Evolutionary conservation across 805 yeast species (phyloP), one percentile per base, ranked within the genome.

Genomic region (Metschnikowia similis): DNA sequence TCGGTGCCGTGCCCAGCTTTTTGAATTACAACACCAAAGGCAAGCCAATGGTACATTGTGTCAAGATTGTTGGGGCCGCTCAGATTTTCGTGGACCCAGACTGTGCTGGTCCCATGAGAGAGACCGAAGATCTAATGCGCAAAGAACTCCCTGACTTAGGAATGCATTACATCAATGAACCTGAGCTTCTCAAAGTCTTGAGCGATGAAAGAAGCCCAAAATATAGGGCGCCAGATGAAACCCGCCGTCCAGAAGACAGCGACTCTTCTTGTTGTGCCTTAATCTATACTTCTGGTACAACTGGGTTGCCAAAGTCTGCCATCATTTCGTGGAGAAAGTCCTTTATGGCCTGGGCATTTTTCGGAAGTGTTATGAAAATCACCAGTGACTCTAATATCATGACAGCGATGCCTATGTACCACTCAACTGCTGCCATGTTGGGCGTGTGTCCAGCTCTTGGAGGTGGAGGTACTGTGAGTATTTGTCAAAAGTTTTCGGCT

Each of bases 331-430:
- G 97, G 97, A 77, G 89, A 60, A 91, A 90, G 66, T 79, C 87
- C 6, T 79, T 76, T 42, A 73, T 86, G 72, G 96, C 96, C 1
- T 71, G 89, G 1, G 67, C 76, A 2, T 63, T 88, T 27, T 90
- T 89, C 62, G 88, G 89, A 1, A 77, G 77, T 55, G 84, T 88
- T 38, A 78, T 86, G 71, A 77, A 82, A 51, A 74, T 89, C 56
- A 66, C 71, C n/a, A 53, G 66, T 6, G 63, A 71, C 4, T 81
- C 87, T 13, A 79, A 76, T 10, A 83, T 89, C 8, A 87, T 86
- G 70, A 88, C 96, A 0, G 88, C 96, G 1, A 91, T 91, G 98
- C 98, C 98, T 1, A 72, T 92, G 52, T 91, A 92, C 64, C 98
- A 91, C 66, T 89, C 96, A 0, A 91, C 97, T 0, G 97, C 97